These are phyloP conservation scores for Diaporthe citrichinensis DNA, from an alignment of 2,329 filamentous ascomycete genomes.

Conservation along the genomic window DNA sequence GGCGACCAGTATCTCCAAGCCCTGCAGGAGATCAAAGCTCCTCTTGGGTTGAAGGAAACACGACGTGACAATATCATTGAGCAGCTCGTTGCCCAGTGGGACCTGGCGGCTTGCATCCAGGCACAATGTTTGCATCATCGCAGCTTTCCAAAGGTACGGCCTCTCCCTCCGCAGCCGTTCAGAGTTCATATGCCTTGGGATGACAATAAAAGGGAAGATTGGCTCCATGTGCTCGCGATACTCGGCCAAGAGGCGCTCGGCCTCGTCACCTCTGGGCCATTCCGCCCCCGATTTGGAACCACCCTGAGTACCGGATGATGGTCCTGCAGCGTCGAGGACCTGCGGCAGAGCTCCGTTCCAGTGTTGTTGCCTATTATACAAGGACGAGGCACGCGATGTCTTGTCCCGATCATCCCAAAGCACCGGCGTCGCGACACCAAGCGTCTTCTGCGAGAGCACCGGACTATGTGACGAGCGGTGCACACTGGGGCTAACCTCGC, in stretches of 20 bases:
- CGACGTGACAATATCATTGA: constrained; percentile 59
- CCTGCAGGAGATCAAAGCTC: constrained; percentile 63
- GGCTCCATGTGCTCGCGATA: constrained; percentile 53
- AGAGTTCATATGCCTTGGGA: constrained; percentile 55
- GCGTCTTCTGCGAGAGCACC: constrained; percentile 11
- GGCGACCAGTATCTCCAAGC: constrained; percentile 59
- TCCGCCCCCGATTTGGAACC: neutral
- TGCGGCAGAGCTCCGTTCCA: neutral
- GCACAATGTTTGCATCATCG: constrained; percentile 61
- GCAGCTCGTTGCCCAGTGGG: constrained; percentile 58
- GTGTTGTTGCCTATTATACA: too few relatives aligned
- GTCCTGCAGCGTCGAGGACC: too few relatives aligned
- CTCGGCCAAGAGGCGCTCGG: constrained; percentile 54
- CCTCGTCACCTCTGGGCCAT: constrained; percentile 57
- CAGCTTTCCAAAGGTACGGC: constrained; percentile 64
- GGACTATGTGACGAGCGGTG: neutral
- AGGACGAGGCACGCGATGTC: neutral
- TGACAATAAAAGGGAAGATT: constrained; percentile 62
- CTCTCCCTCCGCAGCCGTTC: constrained; percentile 54
- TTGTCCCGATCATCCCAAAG: neutral
- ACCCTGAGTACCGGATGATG: neutral
- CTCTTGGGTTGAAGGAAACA: constrained; percentile 58
- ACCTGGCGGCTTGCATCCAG: constrained; percentile 61
- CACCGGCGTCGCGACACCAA: constrained; percentile 9
- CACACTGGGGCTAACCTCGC: neutral